A percentile compares a stretch with the other conserved stretches of the same genome.
Evolutionary conservation across 352 stramenopile genomes (phyloP).

Genomic region (Pythium brachiatum): DNA sequence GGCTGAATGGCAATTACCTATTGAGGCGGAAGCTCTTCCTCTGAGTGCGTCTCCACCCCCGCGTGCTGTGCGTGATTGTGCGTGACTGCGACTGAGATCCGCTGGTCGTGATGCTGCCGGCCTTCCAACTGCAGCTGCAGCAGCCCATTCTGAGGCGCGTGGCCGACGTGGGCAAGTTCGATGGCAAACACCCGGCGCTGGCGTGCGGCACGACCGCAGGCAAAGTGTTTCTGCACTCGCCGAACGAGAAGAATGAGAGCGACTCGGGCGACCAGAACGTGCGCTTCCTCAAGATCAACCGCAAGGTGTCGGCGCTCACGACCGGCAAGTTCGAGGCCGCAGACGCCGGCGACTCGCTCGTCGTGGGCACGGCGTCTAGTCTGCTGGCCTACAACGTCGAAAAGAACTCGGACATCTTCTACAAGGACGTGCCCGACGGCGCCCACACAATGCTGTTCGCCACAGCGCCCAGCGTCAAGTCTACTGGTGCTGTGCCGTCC

Average conservation of each 20-base stretch:
- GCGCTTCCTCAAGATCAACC: conserved; percentile 92
- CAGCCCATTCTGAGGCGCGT: conserved; percentile 77
- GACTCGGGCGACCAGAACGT: conserved; percentile 51
- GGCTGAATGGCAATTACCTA: not conserved
- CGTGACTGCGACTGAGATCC: not conserved
- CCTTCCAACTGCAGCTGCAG: conserved; percentile 81
- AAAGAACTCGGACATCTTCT: conserved; percentile 94
- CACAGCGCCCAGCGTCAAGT: conserved; percentile 38
- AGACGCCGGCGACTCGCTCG: conserved; percentile 73
- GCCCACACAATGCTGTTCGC: conserved; percentile 84
- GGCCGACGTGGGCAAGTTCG: conserved; percentile 76
- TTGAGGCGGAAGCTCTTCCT: no score
- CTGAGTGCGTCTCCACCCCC: no score
- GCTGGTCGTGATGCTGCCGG: conserved; percentile 48
- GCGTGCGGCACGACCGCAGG: conserved; percentile 84
- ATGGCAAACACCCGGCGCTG: conserved; percentile 73
- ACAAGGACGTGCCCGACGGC: conserved; percentile 86
- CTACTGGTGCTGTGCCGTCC: conserved; percentile 26
- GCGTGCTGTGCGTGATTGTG: no score
- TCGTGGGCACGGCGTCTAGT: conserved; percentile 89
- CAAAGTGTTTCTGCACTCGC: conserved; percentile 91
- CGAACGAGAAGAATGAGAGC: conserved; percentile 67
- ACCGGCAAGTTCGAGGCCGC: conserved; percentile 64
- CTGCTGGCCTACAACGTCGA: conserved; percentile 91
- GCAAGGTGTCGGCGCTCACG: conserved; percentile 76